These are phyloP conservation scores for Silene coronaria DNA, from an alignment of 179 eudicot species.

Conservation along the genomic window DNA sequence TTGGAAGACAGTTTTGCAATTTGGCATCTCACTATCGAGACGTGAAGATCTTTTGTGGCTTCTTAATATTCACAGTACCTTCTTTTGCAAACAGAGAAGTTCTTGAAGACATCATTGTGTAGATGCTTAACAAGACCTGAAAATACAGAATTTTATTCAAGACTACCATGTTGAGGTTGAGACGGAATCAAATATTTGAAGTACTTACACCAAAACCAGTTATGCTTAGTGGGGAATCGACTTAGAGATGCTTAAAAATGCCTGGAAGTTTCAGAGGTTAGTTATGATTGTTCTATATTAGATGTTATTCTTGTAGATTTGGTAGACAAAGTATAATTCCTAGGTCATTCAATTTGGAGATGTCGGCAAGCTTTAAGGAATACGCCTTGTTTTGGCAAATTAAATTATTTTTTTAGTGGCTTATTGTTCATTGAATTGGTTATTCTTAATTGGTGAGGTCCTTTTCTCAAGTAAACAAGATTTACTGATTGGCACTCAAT, in stretches of 20 bases:
- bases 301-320: conserved; percentile 24
- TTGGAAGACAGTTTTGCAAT: neutral
- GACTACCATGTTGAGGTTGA: neutral
- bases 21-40: neutral
- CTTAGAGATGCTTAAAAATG: conserved; percentile 13
- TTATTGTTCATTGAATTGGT: too few relatives aligned
- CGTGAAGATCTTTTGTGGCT: neutral
- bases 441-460: conserved; percentile 9
- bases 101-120: conserved; percentile 2
- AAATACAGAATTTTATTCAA: neutral
- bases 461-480: neutral
- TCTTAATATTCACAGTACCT: conserved; percentile 1
- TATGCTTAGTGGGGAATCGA: neutral
- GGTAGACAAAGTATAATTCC: conserved; percentile 20
- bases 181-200: conserved; percentile 9
- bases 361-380: neutral
- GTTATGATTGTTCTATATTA: conserved; percentile 8
- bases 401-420: neutral
- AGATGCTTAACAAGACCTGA: neutral
- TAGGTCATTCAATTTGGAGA: conserved; percentile 6
- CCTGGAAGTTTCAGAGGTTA: conserved; percentile 3
- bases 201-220: neutral
- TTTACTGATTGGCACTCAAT: conserved; percentile 7
- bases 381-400: neutral
- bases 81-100: conserved; percentile 6